Conservation (phyloP, 129 eudicot species). For the Daucus carota region DNA sequence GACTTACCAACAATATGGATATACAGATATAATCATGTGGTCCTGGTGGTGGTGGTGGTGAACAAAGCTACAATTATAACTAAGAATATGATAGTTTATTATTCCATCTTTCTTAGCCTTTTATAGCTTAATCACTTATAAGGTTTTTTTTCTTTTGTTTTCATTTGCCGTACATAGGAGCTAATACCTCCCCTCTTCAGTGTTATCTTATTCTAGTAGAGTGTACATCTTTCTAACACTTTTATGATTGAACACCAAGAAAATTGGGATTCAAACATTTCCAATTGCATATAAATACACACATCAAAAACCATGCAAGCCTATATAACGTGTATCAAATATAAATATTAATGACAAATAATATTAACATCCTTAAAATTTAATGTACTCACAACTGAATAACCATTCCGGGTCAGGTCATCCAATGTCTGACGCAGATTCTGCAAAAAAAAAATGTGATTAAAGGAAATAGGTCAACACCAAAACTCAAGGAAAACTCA, state of each 20-base stretch:
- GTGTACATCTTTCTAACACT: not conserved
- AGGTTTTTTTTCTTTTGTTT: not conserved
- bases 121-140: not conserved
- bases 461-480: not conserved
- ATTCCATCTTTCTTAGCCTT: not conserved
- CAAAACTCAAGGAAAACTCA: not conserved
- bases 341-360: not conserved
- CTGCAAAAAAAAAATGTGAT: conserved; percentile 28
- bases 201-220: not conserved
- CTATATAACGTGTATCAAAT: not conserved
- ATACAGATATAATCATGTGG: not conserved
- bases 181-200: not conserved
- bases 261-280: not conserved
- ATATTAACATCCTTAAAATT: conserved; percentile 11
- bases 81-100: not conserved
- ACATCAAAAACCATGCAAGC: not conserved
- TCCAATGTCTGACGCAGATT: conserved; percentile 96
- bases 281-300: not conserved
- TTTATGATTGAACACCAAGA: not conserved
- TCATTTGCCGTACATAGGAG: not conserved
- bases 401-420: conserved; percentile 92
- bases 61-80: no score
- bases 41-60: not conserved
- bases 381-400: conserved; percentile 77
- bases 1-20: not conserved